These are phyloP conservation scores for Collybiopsis luxurians DNA, from an alignment of 768 basidiomycete species.

Conservation along the genomic window DNA sequence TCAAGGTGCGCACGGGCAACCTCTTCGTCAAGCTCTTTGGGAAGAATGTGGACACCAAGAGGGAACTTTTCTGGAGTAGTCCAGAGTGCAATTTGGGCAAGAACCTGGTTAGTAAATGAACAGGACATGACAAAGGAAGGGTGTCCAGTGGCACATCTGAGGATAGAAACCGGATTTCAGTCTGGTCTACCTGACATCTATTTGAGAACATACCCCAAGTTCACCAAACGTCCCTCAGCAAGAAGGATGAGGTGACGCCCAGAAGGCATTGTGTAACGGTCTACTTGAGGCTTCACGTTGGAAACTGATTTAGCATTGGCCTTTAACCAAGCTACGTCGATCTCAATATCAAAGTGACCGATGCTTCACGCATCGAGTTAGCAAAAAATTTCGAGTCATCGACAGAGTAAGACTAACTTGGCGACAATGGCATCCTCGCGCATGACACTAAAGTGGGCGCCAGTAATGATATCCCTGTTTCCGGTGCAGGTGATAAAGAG, in stretches of 20 bases:
- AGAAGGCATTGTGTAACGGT: constrained; percentile 89
- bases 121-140: constrained; percentile 99
- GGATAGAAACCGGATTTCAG: constrained; percentile 5
- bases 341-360: constrained; percentile 85
- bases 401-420: constrained; percentile 62
- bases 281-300: constrained; percentile 99
- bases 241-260: constrained; percentile 97
- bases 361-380: constrained; percentile 45
- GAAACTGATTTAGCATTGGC: constrained; percentile 75
- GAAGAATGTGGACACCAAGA: constrained; percentile 97
- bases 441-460: constrained; percentile 90
- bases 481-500: constrained; percentile 98
- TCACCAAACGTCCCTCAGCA: constrained; percentile 98
- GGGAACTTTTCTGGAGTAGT: constrained; percentile 90
- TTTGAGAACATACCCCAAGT: constrained; percentile 71
- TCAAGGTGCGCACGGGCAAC: constrained; percentile 95
- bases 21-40: constrained; percentile 98
- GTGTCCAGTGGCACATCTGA: constrained; percentile 93
- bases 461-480: constrained; percentile 96
- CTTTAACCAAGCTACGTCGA: constrained; percentile 99
- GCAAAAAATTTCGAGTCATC: not conserved
- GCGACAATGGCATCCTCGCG: constrained; percentile 98
- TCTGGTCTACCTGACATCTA: constrained; percentile 10
- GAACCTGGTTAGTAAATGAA: constrained; percentile 98
- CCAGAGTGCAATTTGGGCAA: constrained; percentile 98